Percentiles rank a stretch among this genome's conserved stretches.
phyloP scores from a whole-genome alignment of 495 filamentous ascomycete species.

The Niebla homalea region DNA sequence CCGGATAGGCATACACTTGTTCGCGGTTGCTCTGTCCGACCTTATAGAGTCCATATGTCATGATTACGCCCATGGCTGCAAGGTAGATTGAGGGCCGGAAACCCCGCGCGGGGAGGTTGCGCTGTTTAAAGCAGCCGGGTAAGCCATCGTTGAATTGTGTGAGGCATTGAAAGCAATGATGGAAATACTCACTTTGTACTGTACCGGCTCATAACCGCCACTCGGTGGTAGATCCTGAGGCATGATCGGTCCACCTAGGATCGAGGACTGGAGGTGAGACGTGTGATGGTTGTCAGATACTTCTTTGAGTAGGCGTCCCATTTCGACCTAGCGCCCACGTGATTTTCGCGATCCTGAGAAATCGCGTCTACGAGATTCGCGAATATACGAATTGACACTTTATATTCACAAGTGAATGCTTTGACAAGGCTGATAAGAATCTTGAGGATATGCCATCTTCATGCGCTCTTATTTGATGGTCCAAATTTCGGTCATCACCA shows the following conservation, averaged over 20 bases:
- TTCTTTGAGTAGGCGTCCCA: too few species aligned
- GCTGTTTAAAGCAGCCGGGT: conserved; percentile 31
- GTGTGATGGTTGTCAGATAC: too few species aligned
- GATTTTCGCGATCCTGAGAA: too few species aligned
- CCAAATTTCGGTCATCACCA: too few species aligned
- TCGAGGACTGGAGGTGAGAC: neutral
- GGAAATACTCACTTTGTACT: conserved; percentile 65
- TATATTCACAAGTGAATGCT: too few species aligned
- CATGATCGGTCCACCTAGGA: conserved; percentile 21
- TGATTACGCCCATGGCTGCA: conserved; percentile 54
- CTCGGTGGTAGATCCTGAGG: conserved; percentile 78
- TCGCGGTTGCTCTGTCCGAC: conserved; percentile 66
- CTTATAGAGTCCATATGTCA: conserved; percentile 83
- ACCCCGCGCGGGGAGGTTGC: conserved; percentile 83
- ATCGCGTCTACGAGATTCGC: too few species aligned
- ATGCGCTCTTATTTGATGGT: too few species aligned
- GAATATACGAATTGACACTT: too few species aligned
- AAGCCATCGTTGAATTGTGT: neutral
- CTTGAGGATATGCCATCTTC: too few species aligned
- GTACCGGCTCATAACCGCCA: conserved; percentile 88
- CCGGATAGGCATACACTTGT: conserved; percentile 52
- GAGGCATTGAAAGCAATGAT: neutral
- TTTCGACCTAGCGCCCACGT: too few species aligned
- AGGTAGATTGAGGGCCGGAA: conserved; percentile 75
- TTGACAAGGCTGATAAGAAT: too few species aligned